A percentile compares a stretch with the other conserved stretches of the same genome.
phyloP scores from a whole-genome alignment of 2,329 filamentous ascomycete species.

The Lasiodiplodia sp. region DNA sequence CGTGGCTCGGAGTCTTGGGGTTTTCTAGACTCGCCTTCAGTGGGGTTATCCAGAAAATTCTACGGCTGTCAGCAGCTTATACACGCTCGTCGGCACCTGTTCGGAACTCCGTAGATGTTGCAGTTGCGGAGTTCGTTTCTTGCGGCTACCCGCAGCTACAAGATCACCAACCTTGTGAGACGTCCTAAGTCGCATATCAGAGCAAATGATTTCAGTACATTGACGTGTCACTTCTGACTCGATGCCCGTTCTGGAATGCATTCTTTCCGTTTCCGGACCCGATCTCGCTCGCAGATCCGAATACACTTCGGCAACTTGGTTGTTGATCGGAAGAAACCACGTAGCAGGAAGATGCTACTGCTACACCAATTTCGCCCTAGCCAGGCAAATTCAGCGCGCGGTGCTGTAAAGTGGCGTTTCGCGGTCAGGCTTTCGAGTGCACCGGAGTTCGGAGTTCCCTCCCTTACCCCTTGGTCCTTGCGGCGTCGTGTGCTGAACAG shows the following conservation, averaged over 20 bases:
- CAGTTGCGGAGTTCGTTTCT: constrained; percentile 13
- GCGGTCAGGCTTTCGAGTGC: no score
- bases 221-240: constrained; percentile 1
- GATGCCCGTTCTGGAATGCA: neutral
- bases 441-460: constrained; percentile 25
- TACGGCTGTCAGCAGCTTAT: neutral
- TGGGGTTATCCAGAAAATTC: neutral
- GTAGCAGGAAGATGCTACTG: neutral
- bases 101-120: constrained; percentile 10
- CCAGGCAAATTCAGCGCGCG: no score
- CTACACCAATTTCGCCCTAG: no score
- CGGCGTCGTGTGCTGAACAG: neutral
- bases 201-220: neutral
- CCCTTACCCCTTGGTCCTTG: constrained; percentile 20
- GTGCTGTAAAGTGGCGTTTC: neutral
- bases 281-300: neutral
- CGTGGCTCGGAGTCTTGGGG: neutral
- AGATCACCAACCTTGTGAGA: neutral
- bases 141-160: neutral
- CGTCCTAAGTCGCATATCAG: neutral
- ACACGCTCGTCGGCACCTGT: neutral
- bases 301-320: neutral
- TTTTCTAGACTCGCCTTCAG: neutral
- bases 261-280: neutral
- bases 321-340: neutral